Percentiles rank a stretch among this genome's conserved stretches.
Evolutionary conservation across 2,329 filamentous ascomycete species (phyloP).

Genomic region (Simplicillium sp.): DNA sequence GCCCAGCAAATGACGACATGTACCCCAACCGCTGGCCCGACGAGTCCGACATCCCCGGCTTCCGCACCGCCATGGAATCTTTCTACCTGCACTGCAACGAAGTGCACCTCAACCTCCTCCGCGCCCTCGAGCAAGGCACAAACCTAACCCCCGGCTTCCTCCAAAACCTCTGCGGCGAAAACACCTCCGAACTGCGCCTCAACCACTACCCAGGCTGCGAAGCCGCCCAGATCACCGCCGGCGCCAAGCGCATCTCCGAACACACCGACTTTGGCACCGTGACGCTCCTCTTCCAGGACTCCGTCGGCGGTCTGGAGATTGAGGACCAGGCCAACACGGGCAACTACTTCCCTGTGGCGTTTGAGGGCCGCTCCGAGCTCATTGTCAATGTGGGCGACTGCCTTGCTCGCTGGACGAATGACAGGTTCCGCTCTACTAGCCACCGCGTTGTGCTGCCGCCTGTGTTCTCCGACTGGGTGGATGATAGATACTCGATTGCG

Average conservation of each 20-base stretch:
- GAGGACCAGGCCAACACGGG: constrained; percentile 23
- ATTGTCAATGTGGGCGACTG: constrained; percentile 29
- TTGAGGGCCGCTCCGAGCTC: constrained; percentile 20
- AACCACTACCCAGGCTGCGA: constrained; percentile 39
- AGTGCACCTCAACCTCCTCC: constrained; percentile 65
- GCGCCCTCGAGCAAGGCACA: constrained; percentile 67
- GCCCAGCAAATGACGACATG: constrained; percentile 18
- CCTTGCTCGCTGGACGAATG: constrained; percentile 28
- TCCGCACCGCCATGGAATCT: constrained; percentile 23
- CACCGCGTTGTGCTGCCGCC: constrained; percentile 32
- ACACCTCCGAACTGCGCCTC: constrained; percentile 50
- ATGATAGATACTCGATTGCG: not conserved
- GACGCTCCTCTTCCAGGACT: constrained; percentile 17
- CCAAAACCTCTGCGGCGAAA: constrained; percentile 46
- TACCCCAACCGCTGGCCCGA: constrained; percentile 18
- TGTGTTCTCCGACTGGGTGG: not conserved
- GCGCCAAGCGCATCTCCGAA: constrained; percentile 18
- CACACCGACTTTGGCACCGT: constrained; percentile 24
- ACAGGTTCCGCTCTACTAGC: constrained; percentile 20
- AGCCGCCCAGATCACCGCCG: constrained; percentile 16
- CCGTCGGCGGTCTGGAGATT: constrained; percentile 34
- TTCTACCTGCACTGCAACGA: constrained; percentile 65
- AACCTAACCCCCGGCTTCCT: constrained; percentile 60
- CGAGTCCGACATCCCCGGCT: constrained; percentile 13
- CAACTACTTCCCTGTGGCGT: constrained; percentile 20